Base-by-base conservation (phyloP, 2,329 filamentous ascomycete species). In the Aureobasidium zeae region DNA sequence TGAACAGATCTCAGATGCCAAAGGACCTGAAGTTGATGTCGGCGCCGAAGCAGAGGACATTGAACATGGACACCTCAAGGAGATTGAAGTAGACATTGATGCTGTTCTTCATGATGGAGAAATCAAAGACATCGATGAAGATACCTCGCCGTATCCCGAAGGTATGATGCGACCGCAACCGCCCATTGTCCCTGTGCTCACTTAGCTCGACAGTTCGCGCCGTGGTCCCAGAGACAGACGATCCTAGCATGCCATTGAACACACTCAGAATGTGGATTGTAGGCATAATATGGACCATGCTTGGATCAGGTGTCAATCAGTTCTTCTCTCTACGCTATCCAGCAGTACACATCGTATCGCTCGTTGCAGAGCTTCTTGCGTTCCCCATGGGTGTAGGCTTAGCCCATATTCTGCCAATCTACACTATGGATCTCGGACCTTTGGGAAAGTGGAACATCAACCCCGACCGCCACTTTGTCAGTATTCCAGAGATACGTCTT, bases 321-420 rank as follows among this genome's bases (percentile, higher is more conserved):
- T 91, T 93, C 67, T 93, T 93, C 67, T 88, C 85, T 31, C 69
- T 91, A 59, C 76, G 86, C 74, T 91, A 91, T 70, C 86, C 86
- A 20, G 91, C 86, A 61, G 85, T 93, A 60, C 83, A 83, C 48
- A 89, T 93, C 57, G 89, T 85, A 16, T 86, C 86, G 28, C 83
- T 94, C 52, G 93, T 94, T 66, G 85, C 86, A 21, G 71, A 91
- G 55, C 70, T 93, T 47, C 77, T 94, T 45, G 85, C 87, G 34
- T 86, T 91, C 57, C 86, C 86, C 2, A 74, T 93, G 44, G 86
- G 86, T 48, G 74, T 85, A 17, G 59, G 86, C 20, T 89, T 86
- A 83, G 86, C 93, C 57, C 71, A 74, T 44, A 37, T 79, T 4
- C 64, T 91, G 5, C 86, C 65, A 67, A 70, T 51, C 52, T 63